Conservation (phyloP, 2,329 filamentous ascomycete genomes). For the Sarocladiaceae sp. region DNA sequence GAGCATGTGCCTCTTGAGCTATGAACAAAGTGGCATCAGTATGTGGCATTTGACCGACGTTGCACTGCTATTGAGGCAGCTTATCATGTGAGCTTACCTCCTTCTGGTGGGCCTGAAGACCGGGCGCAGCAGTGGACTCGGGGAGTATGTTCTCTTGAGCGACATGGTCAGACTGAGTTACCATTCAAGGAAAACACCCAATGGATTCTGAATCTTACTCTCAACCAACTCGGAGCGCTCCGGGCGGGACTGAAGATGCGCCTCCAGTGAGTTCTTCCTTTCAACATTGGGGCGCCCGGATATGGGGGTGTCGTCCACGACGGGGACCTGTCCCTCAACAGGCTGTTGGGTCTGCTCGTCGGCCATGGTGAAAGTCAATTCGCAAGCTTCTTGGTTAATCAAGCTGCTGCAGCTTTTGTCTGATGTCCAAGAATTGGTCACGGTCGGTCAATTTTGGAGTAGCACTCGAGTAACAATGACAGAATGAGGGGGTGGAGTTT, state of each 20-base stretch:
- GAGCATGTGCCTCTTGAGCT: constrained; percentile 80
- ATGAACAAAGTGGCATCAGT: too few species aligned
- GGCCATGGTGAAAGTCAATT: constrained; percentile 6
- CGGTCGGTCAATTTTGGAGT: too few species aligned
- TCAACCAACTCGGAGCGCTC: constrained; percentile 6
- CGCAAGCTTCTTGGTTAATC: background rate
- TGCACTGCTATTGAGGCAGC: too few species aligned
- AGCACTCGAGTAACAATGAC: too few species aligned
- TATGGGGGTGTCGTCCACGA: constrained; percentile 3
- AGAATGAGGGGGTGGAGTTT: too few species aligned
- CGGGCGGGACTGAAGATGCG: constrained; percentile 4
- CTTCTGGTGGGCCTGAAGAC: constrained; percentile 71
- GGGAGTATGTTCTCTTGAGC: constrained; percentile 76
- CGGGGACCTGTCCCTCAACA: background rate
- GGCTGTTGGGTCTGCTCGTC: background rate
- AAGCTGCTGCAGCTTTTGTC: background rate
- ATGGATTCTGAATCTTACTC: constrained; percentile 11
- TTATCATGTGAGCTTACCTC: constrained; percentile 52
- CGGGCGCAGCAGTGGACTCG: constrained; percentile 68
- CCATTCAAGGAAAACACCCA: background rate
- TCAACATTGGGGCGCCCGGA: constrained; percentile 7
- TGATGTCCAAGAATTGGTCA: background rate
- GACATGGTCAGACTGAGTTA: constrained; percentile 7
- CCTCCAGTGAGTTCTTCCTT: constrained; percentile 7
- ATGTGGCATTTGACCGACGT: too few species aligned